Conservation (phyloP, 2,329 filamentous ascomycete genomes). For the Annulohypoxylon truncatum region DNA sequence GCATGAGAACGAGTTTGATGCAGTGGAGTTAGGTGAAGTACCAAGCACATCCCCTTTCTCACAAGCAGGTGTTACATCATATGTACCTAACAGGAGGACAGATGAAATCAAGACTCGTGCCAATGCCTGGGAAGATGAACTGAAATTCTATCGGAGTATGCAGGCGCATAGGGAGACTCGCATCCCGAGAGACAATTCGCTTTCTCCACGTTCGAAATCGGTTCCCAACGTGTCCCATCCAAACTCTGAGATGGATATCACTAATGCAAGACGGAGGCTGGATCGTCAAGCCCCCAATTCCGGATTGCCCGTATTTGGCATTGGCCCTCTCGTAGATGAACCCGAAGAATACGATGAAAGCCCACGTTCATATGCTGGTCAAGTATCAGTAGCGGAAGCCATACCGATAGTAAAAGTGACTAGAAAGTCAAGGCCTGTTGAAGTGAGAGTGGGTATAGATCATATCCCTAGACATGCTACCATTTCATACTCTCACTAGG, state of each 20-base stretch:
- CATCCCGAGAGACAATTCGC: neutral
- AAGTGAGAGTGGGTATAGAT: neutral
- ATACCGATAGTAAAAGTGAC: neutral
- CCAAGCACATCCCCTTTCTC: neutral
- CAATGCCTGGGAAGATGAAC: neutral
- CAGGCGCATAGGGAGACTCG: neutral
- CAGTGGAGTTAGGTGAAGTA: neutral
- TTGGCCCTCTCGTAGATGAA: neutral
- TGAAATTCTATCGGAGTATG: neutral
- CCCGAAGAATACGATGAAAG: neutral
- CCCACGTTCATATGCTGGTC: neutral
- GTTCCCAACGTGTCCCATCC: no score
- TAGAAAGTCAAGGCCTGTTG: neutral
- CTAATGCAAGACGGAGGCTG: neutral
- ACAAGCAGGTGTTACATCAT: neutral
- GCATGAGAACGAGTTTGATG: neutral
- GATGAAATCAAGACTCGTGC: neutral
- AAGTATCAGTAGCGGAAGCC: neutral
- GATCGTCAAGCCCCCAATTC: neutral
- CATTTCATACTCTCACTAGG: neutral
- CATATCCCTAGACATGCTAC: neutral
- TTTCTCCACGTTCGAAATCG: neutral
- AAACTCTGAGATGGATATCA: neutral
- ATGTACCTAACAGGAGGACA: neutral
- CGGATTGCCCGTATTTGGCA: neutral